phyloP scores from a whole-genome alignment of 2,329 filamentous ascomycete species.

The Cercospora janseana region DNA sequence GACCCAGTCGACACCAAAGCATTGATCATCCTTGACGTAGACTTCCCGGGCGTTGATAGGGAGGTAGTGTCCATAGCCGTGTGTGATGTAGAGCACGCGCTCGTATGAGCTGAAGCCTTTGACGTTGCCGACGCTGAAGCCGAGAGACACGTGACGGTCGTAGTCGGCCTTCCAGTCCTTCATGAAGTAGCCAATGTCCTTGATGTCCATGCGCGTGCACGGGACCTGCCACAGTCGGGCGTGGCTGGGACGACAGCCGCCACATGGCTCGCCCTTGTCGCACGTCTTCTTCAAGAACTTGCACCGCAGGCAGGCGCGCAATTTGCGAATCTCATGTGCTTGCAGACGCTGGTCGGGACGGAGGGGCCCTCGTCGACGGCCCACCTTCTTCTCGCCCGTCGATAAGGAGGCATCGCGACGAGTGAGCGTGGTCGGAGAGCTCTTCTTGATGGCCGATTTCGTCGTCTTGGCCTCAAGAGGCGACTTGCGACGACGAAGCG shows the following conservation, averaged over 20 bases:
- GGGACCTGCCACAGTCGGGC: conserved; percentile 95
- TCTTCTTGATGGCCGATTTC: conserved; percentile 79
- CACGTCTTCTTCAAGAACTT: conserved; percentile 99
- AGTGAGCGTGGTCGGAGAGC: conserved; percentile 51
- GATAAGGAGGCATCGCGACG: conserved; percentile 76
- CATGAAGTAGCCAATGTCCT: conserved; percentile 98
- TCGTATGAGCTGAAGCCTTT: conserved; percentile 71
- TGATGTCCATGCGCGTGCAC: conserved; percentile 97
- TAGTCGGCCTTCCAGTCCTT: conserved; percentile 99
- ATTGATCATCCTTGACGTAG: conserved; percentile 85
- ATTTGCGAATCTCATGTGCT: conserved; percentile 92
- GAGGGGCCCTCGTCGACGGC: conserved; percentile 83
- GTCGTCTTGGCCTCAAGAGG: conserved; percentile 70
- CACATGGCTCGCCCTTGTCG: conserved; percentile 94
- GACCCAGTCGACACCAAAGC: conserved; percentile 91
- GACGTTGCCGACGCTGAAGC: conserved; percentile 91
- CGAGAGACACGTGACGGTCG: conserved; percentile 80
- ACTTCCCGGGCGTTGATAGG: conserved; percentile 93
- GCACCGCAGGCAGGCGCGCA: conserved; percentile 89
- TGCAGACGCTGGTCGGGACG: conserved; percentile 93
- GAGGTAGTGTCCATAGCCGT: conserved; percentile 90
- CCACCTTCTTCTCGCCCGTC: conserved; percentile 81
- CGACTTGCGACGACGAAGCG: conserved; percentile 62
- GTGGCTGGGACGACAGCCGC: conserved; percentile 91
- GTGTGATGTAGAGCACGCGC: conserved; percentile 82